Evolutionary conservation across 1,284 basidiomycete genomes (phyloP), one percentile per base, ranked within the genome.

Genomic region (Tilletia walkeri): DNA sequence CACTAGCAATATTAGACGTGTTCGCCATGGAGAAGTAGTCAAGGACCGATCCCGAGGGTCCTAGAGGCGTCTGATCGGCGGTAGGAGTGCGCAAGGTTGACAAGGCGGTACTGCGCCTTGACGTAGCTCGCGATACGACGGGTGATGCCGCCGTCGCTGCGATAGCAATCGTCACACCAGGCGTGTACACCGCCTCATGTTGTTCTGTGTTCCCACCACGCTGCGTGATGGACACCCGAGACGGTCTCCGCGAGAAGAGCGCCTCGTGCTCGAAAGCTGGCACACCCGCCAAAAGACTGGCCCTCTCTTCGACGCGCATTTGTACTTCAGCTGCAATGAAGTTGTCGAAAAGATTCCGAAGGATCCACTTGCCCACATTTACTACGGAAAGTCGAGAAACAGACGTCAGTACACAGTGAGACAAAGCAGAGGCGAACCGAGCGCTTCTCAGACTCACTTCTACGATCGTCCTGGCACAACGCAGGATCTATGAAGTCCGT

Each of bases 381-480:
- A 83, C 53, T 9, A 79, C 9, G 36, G 56, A 45, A 61, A 24
- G 67, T 30, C 45, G 36, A 34, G 9, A 16, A 12, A 49, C 20
- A 34, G 7, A 24, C 16, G 24, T 10, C 36, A 67, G 18, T 14
- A 50, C 6, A 30, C 24, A 30, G 24, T 30, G 24, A 30, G 47
- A 67, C 14, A 24, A 16, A 45, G 9, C 41, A 45, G 41, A 1
- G 41, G 14, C 6, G 41, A 9, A 9, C 41, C 41, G 14, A 14
- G 41, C 9, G 41, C 41, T 4, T 39, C 34, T 7, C 24, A 16
- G 10, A 53, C 59, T 75, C 71, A 2, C 73, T 72, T 34, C 80
- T 66, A 54, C 89, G 87, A 80, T 98, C 95, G 65, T 94, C 92
- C 65, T 86, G 88, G 74, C 89, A 75, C 16, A 30, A 48, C 47